Evolutionary conservation across 257 asterid genomes (phyloP).

Genomic region (Gentiana straminea): DNA sequence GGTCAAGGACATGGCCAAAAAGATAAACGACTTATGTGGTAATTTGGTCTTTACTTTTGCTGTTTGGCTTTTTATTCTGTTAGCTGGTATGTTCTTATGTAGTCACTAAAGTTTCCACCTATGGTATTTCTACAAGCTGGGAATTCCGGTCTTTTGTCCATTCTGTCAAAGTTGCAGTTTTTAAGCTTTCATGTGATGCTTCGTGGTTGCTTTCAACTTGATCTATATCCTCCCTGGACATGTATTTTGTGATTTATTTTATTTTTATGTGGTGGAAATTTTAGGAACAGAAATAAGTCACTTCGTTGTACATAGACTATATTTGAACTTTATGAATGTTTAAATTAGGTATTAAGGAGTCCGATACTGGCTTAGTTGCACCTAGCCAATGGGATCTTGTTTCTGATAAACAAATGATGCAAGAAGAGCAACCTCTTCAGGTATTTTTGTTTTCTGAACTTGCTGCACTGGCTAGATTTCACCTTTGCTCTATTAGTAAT

Average conservation of each 20-base stretch:
- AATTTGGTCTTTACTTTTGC: slow-evolving; percentile 9
- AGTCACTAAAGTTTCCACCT: too few relatives aligned
- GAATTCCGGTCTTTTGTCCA: not conserved
- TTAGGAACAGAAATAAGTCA: too few relatives aligned
- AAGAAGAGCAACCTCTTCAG: slow-evolving; percentile 94
- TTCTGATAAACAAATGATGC: slow-evolving; percentile 97
- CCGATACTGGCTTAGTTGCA: slow-evolving; percentile 91
- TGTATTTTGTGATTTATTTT: too few relatives aligned
- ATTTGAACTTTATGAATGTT: not conserved
- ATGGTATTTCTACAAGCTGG: too few relatives aligned
- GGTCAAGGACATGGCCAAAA: slow-evolving; percentile 83
- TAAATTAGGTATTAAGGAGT: slow-evolving; percentile 63
- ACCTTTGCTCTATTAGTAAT: not conserved
- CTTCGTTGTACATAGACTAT: too few relatives aligned
- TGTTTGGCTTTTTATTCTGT: too few relatives aligned
- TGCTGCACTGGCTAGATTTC: not conserved
- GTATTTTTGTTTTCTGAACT: slow-evolving; percentile 14
- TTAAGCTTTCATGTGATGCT: too few relatives aligned
- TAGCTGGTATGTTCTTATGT: too few relatives aligned
- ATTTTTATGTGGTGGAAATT: too few relatives aligned
- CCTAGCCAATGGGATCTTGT: slow-evolving; percentile 99
- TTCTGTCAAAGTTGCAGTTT: not conserved
- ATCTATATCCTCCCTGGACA: too few relatives aligned
- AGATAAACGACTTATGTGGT: slow-evolving; percentile 90
- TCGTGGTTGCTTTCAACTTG: too few relatives aligned